A percentile compares a stretch with the other conserved stretches of the same genome.
Evolutionary conservation across 164 flowering plant species (phyloP).

Genomic region (Tetracentron sinense): DNA sequence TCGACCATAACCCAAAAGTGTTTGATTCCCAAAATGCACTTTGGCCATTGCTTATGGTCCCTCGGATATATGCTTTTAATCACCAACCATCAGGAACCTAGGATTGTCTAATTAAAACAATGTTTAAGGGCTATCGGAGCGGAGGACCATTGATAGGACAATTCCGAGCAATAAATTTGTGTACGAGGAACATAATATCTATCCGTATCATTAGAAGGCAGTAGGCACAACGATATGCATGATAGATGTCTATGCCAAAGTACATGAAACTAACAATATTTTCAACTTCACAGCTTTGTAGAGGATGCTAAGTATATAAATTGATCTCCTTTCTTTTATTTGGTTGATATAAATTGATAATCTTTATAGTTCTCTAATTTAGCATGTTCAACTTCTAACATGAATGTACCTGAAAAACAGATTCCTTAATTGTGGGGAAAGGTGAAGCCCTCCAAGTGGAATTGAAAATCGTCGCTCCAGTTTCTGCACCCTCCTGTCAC

Average conservation of each 20-base stretch:
- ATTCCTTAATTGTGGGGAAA: constrained; percentile 40
- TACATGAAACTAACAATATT: no score
- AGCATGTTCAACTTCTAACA: neutral
- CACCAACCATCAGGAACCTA: neutral
- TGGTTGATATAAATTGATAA: no score
- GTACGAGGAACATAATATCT: no score
- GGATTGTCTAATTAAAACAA: neutral
- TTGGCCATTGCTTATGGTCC: neutral
- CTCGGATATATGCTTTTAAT: neutral
- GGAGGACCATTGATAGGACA: neutral
- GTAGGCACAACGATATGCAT: no score
- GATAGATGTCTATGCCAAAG: no score
- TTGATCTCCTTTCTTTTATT: no score
- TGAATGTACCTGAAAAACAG: constrained; percentile 56
- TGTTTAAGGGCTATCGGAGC: neutral
- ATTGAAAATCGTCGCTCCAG: constrained; percentile 15
- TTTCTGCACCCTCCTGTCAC: constrained; percentile 30
- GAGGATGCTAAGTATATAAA: no score
- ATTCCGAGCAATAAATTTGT: neutral
- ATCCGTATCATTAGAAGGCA: no score
- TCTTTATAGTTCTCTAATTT: no score
- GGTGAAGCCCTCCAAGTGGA: constrained; percentile 19
- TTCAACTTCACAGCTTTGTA: no score
- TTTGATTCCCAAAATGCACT: neutral
- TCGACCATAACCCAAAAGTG: neutral